These are phyloP conservation scores for Digitaria exilis DNA, from an alignment of 202 grass and related monocot genomes.

Conservation along the genomic window DNA sequence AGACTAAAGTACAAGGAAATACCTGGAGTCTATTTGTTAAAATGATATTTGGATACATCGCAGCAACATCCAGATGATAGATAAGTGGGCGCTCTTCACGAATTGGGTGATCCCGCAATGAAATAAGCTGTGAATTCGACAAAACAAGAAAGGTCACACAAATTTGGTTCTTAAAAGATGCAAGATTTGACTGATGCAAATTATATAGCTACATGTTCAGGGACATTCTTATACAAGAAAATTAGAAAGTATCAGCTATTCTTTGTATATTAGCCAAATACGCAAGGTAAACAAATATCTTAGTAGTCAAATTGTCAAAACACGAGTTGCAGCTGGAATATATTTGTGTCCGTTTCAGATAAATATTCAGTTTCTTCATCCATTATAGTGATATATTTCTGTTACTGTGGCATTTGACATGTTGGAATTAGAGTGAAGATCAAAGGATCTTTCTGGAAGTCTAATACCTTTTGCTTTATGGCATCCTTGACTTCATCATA, in stretches of 20 bases:
- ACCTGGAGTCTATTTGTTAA: constrained; percentile 99
- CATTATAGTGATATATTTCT: constrained; percentile 20
- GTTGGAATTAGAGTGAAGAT: constrained; percentile 14
- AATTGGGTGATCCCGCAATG: constrained; percentile 80
- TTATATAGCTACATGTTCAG: constrained; percentile 14
- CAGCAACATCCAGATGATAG: constrained; percentile 99
- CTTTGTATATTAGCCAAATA: constrained; percentile 18
- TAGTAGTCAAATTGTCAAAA: neutral
- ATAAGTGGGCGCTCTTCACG: constrained; percentile 91
- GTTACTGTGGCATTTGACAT: constrained; percentile 11
- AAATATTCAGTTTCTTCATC: neutral
- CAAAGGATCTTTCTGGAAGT: constrained; percentile 24
- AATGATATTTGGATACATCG: constrained; percentile 99
- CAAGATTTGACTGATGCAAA: constrained; percentile 16
- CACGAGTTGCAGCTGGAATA: constrained; percentile 9
- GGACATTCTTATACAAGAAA: neutral
- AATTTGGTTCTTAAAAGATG: constrained; percentile 27
- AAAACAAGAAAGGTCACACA: constrained; percentile 43
- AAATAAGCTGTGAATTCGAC: constrained; percentile 72
- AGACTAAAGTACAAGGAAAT: constrained; percentile 29
- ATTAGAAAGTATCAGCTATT: constrained; percentile 23
- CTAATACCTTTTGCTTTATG: constrained; percentile 86
- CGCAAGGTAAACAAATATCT: constrained; percentile 17
- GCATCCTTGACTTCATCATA: constrained; percentile 98
- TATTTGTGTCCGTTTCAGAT: neutral